phyloP scores from a whole-genome alignment of 2,329 filamentous ascomycete genomes.

The Colletotrichum sidae region DNA sequence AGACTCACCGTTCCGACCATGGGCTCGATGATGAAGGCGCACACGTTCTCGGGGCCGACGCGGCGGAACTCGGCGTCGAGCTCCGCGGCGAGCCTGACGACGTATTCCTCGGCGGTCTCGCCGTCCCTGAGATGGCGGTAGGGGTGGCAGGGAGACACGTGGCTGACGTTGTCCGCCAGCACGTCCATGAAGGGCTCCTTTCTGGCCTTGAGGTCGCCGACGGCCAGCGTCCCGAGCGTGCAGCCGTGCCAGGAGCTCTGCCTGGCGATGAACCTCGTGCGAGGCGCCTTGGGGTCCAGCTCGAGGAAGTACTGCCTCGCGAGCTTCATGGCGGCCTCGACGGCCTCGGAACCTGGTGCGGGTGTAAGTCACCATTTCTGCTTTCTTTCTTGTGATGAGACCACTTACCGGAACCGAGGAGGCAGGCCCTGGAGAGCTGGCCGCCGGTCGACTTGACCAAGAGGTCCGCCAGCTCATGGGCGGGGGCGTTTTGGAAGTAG shows the following conservation, averaged over 20 bases:
- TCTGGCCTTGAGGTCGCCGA: constrained; percentile 71
- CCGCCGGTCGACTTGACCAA: constrained; percentile 51
- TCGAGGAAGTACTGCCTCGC: constrained; percentile 61
- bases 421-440: constrained; percentile 51
- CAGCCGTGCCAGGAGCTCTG: constrained; percentile 78
- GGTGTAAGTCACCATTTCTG: not conserved
- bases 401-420: constrained; percentile 51
- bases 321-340: constrained; percentile 62
- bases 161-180: constrained; percentile 66
- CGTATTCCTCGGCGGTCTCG: constrained; percentile 71
- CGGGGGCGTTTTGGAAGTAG: constrained; percentile 54
- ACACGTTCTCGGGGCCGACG: constrained; percentile 74
- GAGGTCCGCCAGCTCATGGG: constrained; percentile 52
- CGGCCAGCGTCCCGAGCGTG: constrained; percentile 74
- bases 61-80: constrained; percentile 75
- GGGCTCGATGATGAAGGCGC: constrained; percentile 79
- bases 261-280: constrained; percentile 75
- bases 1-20: constrained; percentile 74
- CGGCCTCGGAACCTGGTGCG: constrained; percentile 62
- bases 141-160: constrained; percentile 74
- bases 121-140: constrained; percentile 66
- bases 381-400: not conserved
- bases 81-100: constrained; percentile 70
- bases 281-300: constrained; percentile 59
- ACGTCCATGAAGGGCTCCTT: constrained; percentile 72